Evolutionary conservation across 768 basidiomycete genomes (phyloP), one percentile per base, ranked within the genome.

Genomic region (Tricholomella constricta): DNA sequence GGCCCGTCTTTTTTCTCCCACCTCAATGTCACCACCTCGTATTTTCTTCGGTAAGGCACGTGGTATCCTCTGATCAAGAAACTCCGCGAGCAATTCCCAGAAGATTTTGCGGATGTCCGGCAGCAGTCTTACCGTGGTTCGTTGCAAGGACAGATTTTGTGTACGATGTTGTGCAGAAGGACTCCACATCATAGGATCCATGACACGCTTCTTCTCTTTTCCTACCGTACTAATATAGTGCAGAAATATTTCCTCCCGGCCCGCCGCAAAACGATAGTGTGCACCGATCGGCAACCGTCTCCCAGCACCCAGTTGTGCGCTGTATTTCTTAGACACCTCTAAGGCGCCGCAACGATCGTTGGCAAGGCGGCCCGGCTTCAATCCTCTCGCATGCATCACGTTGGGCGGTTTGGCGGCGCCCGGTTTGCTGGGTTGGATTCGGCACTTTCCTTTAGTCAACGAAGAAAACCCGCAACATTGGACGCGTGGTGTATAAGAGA

Each of bases 91-190:
- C 46, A 51, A 51, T 51, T 50, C 27, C 15, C 59, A 60, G 56
- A 57, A 51, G 59, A 55, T 60, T 50, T 23, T 49, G 54, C 53
- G 54, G 48, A 48, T 32, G 7, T 46, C 50, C 45, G 37, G 26
- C 35, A 27, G 19, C 46, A 32, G 23, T 31, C 49, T 51, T 37
- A 32, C 22, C 27, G 50, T 37, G 2, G 22, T 34, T 43, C 22
- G 22, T 11, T 43, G 20, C 43, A 19, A 34, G 42, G 36, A 47
- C 20, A 14, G 23, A 14, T 25, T 43, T n/a, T 29, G n/a, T 50
- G 32, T 44, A 17, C 45, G 15, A n/a, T n/a, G 11, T 6, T 20
- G 41, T 41, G 23, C 26, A 32, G 32, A 27, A 52, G 40, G 41
- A 43, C 37, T 32, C 17, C 36, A 35, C 34, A 47, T 55, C 56